Percentiles rank a stretch among this genome's conserved stretches.
Conservation (phyloP, 1,284 basidiomycete genomes). For the Schizophyllum commune region DNA sequence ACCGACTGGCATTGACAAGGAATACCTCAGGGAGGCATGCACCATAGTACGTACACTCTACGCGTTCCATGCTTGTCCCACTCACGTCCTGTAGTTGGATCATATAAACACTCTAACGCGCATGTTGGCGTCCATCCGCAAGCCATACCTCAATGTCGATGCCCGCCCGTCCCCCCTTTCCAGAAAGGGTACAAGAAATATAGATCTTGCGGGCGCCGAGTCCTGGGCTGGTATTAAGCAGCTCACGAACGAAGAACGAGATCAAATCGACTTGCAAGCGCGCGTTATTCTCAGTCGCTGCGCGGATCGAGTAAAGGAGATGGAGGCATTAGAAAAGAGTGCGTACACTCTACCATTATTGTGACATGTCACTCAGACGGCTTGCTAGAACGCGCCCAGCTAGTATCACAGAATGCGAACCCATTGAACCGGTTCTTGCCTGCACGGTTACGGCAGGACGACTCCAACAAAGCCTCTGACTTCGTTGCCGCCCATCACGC, state of each 20-base stretch:
- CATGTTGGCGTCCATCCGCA: slow-evolving; percentile 65
- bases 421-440: slow-evolving; percentile 61
- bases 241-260: slow-evolving; percentile 79
- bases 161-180: slow-evolving; percentile 40
- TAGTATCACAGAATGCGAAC: slow-evolving; percentile 51
- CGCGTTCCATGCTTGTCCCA: slow-evolving; percentile 6
- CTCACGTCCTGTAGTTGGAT: slow-evolving; percentile 39
- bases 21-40: slow-evolving; percentile 68
- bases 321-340: slow-evolving; percentile 84
- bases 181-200: slow-evolving; percentile 40
- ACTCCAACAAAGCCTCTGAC: slow-evolving; percentile 51
- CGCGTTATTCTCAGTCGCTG: slow-evolving; percentile 76
- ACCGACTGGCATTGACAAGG: slow-evolving; percentile 42
- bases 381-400: slow-evolving; percentile 51
- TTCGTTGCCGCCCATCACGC: slow-evolving; percentile 77
- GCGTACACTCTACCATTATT: slow-evolving; percentile 24
- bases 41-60: slow-evolving; percentile 43
- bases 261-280: slow-evolving; percentile 87
- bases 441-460: slow-evolving; percentile 53
- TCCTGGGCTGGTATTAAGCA: slow-evolving; percentile 64
- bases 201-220: slow-evolving; percentile 50
- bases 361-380: slow-evolving; percentile 1
- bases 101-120: slow-evolving; percentile 64
- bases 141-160: slow-evolving; percentile 75
- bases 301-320: slow-evolving; percentile 76